A percentile compares a stretch with the other conserved stretches of the same genome.
phyloP scores from a whole-genome alignment of 2,329 filamentous ascomycete species.

The Colletotrichum viniferum region DNA sequence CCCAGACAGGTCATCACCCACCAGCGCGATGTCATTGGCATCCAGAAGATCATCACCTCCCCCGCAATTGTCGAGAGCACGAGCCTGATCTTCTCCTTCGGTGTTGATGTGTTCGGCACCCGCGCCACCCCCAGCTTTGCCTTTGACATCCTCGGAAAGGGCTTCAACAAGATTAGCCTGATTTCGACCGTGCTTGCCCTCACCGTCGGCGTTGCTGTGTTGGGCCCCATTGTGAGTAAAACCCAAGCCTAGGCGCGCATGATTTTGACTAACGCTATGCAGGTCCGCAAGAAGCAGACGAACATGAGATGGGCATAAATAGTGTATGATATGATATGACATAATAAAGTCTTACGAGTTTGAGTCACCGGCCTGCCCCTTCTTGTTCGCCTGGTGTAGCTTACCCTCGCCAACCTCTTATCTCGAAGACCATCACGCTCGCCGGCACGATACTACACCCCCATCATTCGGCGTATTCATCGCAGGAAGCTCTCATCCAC shows the following conservation, averaged over 20 bases:
- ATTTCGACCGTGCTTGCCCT: slow-evolving; percentile 83
- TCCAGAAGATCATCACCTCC: slow-evolving; percentile 73
- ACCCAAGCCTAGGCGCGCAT: background rate
- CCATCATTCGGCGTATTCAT: background rate
- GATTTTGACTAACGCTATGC: slow-evolving; percentile 33
- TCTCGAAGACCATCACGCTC: background rate
- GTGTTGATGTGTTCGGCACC: slow-evolving; percentile 87
- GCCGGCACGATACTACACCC: background rate
- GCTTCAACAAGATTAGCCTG: slow-evolving; percentile 90
- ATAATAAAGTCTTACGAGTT: slow-evolving; percentile 8
- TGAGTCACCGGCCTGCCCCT: background rate
- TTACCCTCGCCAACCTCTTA: background rate
- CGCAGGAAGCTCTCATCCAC: background rate
- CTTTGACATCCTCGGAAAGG: slow-evolving; percentile 92
- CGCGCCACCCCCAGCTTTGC: slow-evolving; percentile 84
- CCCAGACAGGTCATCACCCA: slow-evolving; percentile 82
- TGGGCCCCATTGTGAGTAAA: slow-evolving; percentile 81
- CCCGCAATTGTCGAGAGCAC: slow-evolving; percentile 91
- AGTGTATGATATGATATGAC: slow-evolving; percentile 8
- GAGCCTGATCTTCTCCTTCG: slow-evolving; percentile 85
- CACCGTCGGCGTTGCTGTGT: slow-evolving; percentile 73
- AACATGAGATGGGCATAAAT: slow-evolving; percentile 61
- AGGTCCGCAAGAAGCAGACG: slow-evolving; percentile 71
- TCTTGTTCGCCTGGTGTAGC: background rate
- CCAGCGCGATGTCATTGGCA: slow-evolving; percentile 78